These are phyloP conservation scores for Venturiaceae sp. DNA, from an alignment of 2,329 filamentous ascomycete genomes.

Conservation along the genomic window DNA sequence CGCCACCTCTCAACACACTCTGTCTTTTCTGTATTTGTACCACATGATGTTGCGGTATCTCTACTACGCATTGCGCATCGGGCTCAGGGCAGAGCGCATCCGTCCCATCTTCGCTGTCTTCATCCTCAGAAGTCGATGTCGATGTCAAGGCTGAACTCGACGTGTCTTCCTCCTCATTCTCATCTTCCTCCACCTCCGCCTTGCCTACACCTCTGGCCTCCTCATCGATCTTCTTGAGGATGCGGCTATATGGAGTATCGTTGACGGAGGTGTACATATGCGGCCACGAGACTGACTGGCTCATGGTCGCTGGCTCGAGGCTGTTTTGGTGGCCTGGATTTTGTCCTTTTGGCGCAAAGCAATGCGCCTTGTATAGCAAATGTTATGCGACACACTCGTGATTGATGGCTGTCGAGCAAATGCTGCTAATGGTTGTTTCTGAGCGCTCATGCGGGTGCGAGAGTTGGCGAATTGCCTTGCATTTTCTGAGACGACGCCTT, in stretches of 20 bases:
- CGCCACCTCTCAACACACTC: background rate
- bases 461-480: background rate
- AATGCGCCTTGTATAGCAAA: background rate
- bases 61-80: background rate
- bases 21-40: background rate
- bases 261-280: background rate
- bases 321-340: background rate
- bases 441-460: background rate
- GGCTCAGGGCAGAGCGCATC: background rate
- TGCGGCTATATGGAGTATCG: conserved; percentile 1
- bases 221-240: background rate
- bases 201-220: background rate
- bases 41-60: background rate
- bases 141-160: background rate
- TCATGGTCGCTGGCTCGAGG: background rate
- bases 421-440: background rate
- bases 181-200: background rate
- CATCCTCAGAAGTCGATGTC: background rate
- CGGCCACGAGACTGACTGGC: background rate
- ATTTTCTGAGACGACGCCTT: background rate
- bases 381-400: background rate
- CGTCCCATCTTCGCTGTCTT: background rate
- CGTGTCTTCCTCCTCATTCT: background rate
- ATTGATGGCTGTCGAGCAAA: background rate
- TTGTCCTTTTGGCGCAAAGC: background rate